phyloP scores from a whole-genome alignment of 2,329 filamentous ascomycete species.

The Didymella pinodella region DNA sequence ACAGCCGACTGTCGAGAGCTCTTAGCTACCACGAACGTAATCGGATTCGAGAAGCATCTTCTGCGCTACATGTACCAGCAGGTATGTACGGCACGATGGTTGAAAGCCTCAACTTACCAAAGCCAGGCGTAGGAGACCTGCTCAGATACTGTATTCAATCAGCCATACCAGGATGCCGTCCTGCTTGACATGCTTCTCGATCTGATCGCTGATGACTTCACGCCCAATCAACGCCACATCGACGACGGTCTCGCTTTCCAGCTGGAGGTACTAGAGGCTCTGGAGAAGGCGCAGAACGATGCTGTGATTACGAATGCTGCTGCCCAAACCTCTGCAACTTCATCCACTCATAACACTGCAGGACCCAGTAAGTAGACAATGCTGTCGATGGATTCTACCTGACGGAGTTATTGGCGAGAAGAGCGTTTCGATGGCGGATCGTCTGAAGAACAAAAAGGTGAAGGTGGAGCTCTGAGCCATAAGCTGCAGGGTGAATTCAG shows the following conservation, averaged over 20 bases:
- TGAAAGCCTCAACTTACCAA: too few species aligned
- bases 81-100: neutral
- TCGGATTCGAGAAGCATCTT: neutral
- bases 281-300: neutral
- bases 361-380: neutral
- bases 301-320: neutral
- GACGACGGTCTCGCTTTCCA: neutral
- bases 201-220: neutral
- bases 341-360: too few species aligned
- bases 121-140: neutral
- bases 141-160: too few species aligned
- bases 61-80: neutral
- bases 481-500: neutral
- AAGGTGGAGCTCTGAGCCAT: neutral
- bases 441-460: neutral
- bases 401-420: neutral
- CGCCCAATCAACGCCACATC: neutral
- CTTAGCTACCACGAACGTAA: neutral
- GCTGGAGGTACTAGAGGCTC: slow-evolving; percentile 1
- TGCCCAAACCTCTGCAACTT: neutral
- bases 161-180: neutral
- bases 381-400: neutral
- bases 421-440: neutral
- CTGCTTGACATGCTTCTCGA: slow-evolving; percentile 3
- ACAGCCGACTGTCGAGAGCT: neutral